Conservation (phyloP, 495 filamentous ascomycete species). For the Aspergillus bridgeri region DNA sequence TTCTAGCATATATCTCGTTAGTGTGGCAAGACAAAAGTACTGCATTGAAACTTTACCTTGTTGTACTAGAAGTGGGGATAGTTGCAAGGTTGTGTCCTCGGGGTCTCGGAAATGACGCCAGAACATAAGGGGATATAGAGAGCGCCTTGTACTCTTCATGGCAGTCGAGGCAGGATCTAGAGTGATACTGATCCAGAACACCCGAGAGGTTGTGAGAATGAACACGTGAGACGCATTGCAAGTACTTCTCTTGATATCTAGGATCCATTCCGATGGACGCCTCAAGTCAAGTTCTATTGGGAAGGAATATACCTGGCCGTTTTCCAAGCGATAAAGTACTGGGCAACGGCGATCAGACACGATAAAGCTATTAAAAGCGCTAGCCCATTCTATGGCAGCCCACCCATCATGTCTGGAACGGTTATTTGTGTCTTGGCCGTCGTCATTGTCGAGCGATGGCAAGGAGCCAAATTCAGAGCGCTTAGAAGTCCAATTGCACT, state of each 20-base stretch:
- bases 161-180: neutral
- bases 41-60: constrained; percentile 8
- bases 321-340: constrained; percentile 36
- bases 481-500: constrained; percentile 24
- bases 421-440: constrained; percentile 11
- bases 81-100: constrained; percentile 41
- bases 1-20: neutral
- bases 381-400: constrained; percentile 49
- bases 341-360: constrained; percentile 43
- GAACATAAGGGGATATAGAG: constrained; percentile 27
- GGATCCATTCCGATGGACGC: constrained; percentile 48
- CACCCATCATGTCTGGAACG: constrained; percentile 45
- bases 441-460: constrained; percentile 26
- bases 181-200: constrained; percentile 40
- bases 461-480: constrained; percentile 27
- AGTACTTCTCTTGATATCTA: constrained; percentile 48
- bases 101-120: constrained; percentile 47
- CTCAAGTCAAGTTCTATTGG: constrained; percentile 35
- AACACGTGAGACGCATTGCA: constrained; percentile 49
- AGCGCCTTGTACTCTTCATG: constrained; percentile 9
- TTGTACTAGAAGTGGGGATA: constrained; percentile 30
- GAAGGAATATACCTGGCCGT: constrained; percentile 16
- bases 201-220: constrained; percentile 49
- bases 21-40: neutral
- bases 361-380: constrained; percentile 41